Evolutionary conservation across 2,329 filamentous ascomycete species (phyloP).

Genomic region (Xylaria sp.): DNA sequence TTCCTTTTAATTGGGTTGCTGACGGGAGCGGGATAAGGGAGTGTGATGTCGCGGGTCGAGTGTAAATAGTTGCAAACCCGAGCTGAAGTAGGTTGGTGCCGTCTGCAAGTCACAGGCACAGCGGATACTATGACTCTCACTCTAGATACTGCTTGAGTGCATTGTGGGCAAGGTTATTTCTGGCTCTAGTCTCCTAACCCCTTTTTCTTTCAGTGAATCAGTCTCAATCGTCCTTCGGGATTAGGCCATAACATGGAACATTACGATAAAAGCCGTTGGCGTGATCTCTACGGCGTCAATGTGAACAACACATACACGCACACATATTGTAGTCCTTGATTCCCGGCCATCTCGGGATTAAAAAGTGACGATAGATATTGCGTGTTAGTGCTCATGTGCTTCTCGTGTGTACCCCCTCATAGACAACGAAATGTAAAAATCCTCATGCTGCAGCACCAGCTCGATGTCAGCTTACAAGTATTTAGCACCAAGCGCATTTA

Average conservation of each 20-base stretch:
- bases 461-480: slow-evolving; percentile 24
- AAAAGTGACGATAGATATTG: neutral
- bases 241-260: neutral
- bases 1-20: slow-evolving; percentile 7
- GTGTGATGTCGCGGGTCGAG: neutral
- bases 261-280: neutral
- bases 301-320: too few relatives aligned
- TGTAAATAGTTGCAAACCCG: slow-evolving; percentile 6
- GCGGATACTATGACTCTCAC: slow-evolving; percentile 9
- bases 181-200: neutral
- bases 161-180: slow-evolving; percentile 3
- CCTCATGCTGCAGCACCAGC: neutral
- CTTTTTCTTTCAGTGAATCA: neutral
- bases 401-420: neutral
- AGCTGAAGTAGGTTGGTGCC: slow-evolving; percentile 10
- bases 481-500: neutral
- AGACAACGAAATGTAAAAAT: neutral
- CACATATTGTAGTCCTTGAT: too few relatives aligned
- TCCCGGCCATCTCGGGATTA: neutral
- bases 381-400: neutral
- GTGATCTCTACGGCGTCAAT: too few relatives aligned
- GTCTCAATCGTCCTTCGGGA: neutral
- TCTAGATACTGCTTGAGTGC: slow-evolving; percentile 2
- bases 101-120: slow-evolving; percentile 21
- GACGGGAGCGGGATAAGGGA: slow-evolving; percentile 12